Evolutionary conservation across 2,329 filamentous ascomycete species (phyloP).

Genomic region (Lasiodiplodia hormozganensis): DNA sequence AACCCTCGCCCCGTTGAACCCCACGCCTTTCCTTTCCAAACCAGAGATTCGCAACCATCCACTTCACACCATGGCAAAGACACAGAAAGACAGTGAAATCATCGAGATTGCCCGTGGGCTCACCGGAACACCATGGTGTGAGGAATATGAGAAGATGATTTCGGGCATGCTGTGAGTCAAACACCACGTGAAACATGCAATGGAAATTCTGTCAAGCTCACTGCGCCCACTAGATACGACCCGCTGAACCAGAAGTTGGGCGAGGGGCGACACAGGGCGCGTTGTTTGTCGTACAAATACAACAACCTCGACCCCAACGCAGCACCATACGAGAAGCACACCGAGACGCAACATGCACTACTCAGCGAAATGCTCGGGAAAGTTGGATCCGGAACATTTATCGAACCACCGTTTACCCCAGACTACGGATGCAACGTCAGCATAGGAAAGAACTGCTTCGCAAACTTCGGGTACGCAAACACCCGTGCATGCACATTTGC

Average conservation of each 20-base stretch:
- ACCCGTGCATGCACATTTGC: no score
- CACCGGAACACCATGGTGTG: background rate
- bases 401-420: background rate
- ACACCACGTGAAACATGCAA: background rate
- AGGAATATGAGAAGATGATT: constrained; percentile 6
- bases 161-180: constrained; percentile 1
- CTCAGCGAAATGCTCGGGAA: background rate
- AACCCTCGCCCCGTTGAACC: background rate
- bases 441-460: constrained; percentile 16
- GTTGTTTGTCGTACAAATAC: background rate
- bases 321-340: background rate
- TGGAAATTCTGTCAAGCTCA: background rate
- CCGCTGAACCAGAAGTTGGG: background rate
- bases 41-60: background rate
- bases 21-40: background rate
- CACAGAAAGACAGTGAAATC: background rate
- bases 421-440: constrained; percentile 16
- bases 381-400: background rate
- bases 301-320: constrained; percentile 7
- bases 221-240: background rate
- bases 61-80: background rate
- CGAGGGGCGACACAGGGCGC: background rate
- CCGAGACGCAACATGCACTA: background rate
- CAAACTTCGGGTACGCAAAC: constrained; percentile 3
- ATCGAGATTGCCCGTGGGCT: background rate